Percentiles rank a stretch among this genome's conserved stretches.
Conservation (phyloP, 208 protist species). For the Wallacemonas collosoma region DNA sequence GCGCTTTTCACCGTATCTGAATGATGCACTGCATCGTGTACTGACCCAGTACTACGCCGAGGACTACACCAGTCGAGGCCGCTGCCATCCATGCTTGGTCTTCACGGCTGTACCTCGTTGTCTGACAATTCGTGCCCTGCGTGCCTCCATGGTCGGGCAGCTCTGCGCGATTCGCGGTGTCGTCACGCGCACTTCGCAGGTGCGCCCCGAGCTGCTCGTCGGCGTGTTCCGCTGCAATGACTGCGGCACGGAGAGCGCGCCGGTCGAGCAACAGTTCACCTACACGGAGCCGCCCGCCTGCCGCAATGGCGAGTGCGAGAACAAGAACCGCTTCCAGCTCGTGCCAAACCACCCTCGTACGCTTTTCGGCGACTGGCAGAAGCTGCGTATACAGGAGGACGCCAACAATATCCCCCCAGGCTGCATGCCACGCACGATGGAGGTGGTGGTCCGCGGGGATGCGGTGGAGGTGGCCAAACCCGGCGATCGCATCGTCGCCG, state of each 20-base stretch:
- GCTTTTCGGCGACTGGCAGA: conserved; percentile 99
- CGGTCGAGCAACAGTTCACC: conserved; percentile 98
- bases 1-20: conserved; percentile 76
- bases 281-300: conserved; percentile 97
- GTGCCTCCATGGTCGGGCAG: conserved; percentile 92
- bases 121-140: conserved; percentile 94
- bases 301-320: conserved; percentile 89
- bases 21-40: conserved; percentile 74
- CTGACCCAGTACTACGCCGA: conserved; percentile 83
- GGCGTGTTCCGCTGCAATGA: conserved; percentile 97
- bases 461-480: conserved; percentile 98
- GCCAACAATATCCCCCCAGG: conserved; percentile 95
- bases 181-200: conserved; percentile 98
- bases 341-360: conserved; percentile 80
- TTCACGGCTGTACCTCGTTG: conserved; percentile 85
- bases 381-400: conserved; percentile 97
- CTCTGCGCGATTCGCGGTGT: conserved; percentile 96
- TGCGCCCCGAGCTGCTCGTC: conserved; percentile 97
- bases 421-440: conserved; percentile 96
- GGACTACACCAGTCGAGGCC: conserved; percentile 77
- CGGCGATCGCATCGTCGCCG: conserved; percentile 96
- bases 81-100: conserved; percentile 69
- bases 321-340: conserved; percentile 91
- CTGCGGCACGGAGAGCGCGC: conserved; percentile 89
- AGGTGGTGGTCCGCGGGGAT: conserved; percentile 98